A percentile compares a stretch with the other conserved stretches of the same genome.
Evolutionary conservation across 345 rosid genomes (phyloP).

Genomic region (Firmiana major): DNA sequence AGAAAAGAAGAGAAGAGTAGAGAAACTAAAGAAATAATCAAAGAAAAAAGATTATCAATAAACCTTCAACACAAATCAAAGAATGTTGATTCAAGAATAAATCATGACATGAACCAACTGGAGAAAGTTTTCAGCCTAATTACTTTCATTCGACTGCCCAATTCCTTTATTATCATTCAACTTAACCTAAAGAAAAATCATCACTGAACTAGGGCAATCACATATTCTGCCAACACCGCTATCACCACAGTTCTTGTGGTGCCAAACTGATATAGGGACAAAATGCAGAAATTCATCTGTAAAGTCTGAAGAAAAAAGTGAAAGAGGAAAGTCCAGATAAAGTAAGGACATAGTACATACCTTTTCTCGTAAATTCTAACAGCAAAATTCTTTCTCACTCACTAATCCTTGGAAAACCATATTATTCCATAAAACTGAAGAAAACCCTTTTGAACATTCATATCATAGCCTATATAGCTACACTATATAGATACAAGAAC

Average conservation of each 20-base stretch:
- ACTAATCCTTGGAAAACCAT: conserved; percentile 15
- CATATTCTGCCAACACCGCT: neutral
- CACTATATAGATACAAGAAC: conserved; percentile 8
- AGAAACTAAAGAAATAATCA: neutral
- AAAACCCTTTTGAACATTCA: conserved; percentile 10
- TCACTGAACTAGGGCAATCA: neutral
- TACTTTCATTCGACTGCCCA: neutral
- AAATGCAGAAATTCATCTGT: neutral
- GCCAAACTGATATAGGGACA: neutral
- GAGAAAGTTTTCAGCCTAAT: neutral
- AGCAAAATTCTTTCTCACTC: conserved; percentile 16
- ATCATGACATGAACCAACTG: neutral
- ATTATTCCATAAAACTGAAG: conserved; percentile 8
- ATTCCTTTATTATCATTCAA: neutral
- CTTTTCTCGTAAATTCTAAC: conserved; percentile 19
- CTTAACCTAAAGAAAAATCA: neutral
- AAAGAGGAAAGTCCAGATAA: neutral
- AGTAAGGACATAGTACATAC: conserved; percentile 5
- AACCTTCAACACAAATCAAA: neutral
- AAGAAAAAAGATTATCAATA: neutral
- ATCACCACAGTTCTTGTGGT: neutral
- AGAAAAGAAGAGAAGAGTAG: neutral
- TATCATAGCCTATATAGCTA: neutral
- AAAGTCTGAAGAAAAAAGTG: neutral
- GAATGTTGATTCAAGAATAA: neutral